Evolutionary conservation across 345 rosid species (phyloP), one percentile per base, ranked within the genome.

Genomic region (Clausena lansium): DNA sequence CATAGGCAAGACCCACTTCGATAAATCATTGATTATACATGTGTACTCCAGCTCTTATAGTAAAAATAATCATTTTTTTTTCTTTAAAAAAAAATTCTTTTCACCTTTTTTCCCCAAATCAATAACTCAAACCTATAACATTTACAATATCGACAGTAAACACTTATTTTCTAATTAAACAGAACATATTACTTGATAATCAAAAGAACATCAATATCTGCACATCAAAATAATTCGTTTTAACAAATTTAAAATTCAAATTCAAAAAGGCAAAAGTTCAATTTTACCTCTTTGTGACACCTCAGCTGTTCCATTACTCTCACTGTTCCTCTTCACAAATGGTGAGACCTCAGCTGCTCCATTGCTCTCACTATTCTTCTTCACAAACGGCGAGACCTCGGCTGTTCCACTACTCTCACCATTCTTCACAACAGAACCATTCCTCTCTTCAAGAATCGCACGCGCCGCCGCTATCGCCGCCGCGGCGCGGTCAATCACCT

Each of bases 401-500:
- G 57, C 62, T 39, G 36, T 11, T 61, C 55, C 74, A 41, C 15
- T 39, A 47, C 30, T 73, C 11, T 9, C 77, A 30, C 28, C 20
- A 28, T 35, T 52, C 5, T 78, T 57, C 4, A 59, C 22, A 10
- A 10, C 66, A 27, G 69, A 67, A 15, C 83, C 66, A 27, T 33
- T 79, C 9, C 74, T 86, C 70, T 89, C 89, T 73, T 84, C 76
- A 41, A 93, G 79, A 69, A 93, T 60, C 4, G 95, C 86, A 9
- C 80, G 89, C 32, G 95, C 98, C 1, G 98, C 98, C 1, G 97
- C 88, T 24, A 95, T 92, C 0, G 98, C 95, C 0, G 98, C 97
- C 0, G 93, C 94, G 0, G 97, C 98, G 0, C 98, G 95, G 82
- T 95, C 98, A 7, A 95, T 78, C 38, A 95, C 97, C 85, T 93